phyloP scores from a whole-genome alignment of 495 filamentous ascomycete species.

The Penicillium lividum region DNA sequence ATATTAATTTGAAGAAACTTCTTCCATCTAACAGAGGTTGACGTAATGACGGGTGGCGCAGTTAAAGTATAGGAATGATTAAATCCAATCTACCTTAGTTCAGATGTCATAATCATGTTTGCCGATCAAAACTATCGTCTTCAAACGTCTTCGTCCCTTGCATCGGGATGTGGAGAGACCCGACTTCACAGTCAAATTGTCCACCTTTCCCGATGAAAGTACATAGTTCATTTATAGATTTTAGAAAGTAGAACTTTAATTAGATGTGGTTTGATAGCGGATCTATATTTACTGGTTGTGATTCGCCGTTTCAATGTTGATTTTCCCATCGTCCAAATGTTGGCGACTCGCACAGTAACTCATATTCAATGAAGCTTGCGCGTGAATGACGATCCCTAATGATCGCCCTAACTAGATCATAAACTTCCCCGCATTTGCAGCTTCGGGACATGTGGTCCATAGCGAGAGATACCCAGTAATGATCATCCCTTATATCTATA shows the following conservation, averaged over 20 bases:
- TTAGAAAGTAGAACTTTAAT: not conserved
- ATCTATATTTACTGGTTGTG: not conserved
- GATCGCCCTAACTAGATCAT: not conserved
- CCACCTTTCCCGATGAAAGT: not conserved
- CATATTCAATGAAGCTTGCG: not conserved
- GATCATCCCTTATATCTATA: not conserved
- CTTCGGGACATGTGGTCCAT: slow-evolving; percentile 2
- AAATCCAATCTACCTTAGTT: too few species aligned
- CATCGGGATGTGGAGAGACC: not conserved
- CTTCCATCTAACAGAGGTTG: not conserved
- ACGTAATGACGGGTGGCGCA: too few species aligned
- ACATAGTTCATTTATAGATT: not conserved
- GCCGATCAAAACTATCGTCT: not conserved
- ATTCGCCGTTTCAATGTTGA: not conserved
- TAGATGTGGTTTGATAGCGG: not conserved
- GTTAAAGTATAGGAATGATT: too few species aligned
- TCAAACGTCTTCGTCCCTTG: not conserved
- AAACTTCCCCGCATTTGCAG: not conserved
- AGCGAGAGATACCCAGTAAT: not conserved
- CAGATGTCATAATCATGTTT: not conserved
- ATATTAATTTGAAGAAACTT: not conserved
- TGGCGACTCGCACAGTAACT: not conserved
- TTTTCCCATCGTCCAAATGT: not conserved
- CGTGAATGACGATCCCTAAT: not conserved
- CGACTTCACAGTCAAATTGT: not conserved